Evolutionary conservation across 2,329 filamentous ascomycete species (phyloP).

Genomic region (Fusarium floridanum): DNA sequence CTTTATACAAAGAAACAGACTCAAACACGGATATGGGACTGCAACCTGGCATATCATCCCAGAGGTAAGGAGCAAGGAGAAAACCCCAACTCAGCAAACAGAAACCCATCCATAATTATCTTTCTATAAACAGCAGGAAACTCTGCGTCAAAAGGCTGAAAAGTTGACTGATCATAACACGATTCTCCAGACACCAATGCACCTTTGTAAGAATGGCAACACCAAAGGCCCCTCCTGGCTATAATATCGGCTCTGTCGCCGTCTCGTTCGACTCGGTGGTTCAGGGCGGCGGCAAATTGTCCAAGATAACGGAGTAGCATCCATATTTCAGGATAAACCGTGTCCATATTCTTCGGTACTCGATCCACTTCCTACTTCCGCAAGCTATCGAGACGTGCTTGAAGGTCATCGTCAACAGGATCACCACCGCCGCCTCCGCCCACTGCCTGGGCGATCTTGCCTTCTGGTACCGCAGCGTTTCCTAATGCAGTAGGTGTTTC

Average conservation of each 20-base stretch:
- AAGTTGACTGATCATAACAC: constrained; percentile 35
- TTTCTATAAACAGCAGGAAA: constrained; percentile 35
- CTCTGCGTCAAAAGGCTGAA: constrained; percentile 23
- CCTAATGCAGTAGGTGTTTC: constrained; percentile 91
- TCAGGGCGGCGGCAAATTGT: background rate
- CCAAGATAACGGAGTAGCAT: background rate
- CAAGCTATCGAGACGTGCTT: constrained; percentile 91
- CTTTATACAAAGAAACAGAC: background rate
- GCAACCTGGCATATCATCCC: background rate
- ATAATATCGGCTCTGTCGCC: background rate
- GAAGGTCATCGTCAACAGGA: constrained; percentile 89
- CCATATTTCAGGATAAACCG: background rate
- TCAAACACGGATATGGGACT: background rate
- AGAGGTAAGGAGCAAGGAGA: background rate
- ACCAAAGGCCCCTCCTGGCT: constrained; percentile 6
- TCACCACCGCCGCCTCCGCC: constrained; percentile 69
- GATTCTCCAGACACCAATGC: constrained; percentile 44
- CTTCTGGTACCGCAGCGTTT: constrained; percentile 77
- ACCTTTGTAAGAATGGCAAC: constrained; percentile 40
- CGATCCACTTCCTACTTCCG: constrained; percentile 61
- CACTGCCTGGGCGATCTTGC: constrained; percentile 87
- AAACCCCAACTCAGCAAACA: constrained; percentile 2
- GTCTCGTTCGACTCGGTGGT: constrained; percentile 1
- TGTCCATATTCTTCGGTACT: background rate
- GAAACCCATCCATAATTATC: constrained; percentile 7